A percentile compares a stretch with the other conserved stretches of the same genome.
Conservation (phyloP, 225 moss, liverwort and hornwort genomes). For the Pseudisothecium myosuroides region DNA sequence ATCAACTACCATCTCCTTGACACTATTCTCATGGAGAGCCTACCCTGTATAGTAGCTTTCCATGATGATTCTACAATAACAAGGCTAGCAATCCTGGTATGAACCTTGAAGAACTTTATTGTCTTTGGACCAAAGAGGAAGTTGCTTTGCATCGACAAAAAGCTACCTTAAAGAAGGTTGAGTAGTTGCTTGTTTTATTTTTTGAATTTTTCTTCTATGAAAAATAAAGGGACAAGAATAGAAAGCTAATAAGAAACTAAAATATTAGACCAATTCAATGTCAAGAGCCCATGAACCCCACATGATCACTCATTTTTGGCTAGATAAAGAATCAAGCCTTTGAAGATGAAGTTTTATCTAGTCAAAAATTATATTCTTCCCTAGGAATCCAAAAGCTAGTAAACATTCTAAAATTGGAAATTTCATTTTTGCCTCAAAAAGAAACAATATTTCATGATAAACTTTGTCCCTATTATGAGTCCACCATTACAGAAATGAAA, state of each 20-base stretch:
- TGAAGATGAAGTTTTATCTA: fast-evolving
- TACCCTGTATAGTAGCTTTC: neutral
- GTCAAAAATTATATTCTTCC: fast-evolving
- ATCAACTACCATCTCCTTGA: neutral
- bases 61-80: fast-evolving
- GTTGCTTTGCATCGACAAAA: neutral
- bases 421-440: neutral
- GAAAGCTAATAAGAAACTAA: neutral
- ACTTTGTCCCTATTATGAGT: neutral
- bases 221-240: neutral
- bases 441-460: neutral
- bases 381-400: fast-evolving
- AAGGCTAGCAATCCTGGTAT: too few relatives aligned
- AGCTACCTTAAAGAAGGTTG: neutral
- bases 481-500: neutral
- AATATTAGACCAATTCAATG: neutral
- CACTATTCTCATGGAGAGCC: fast-evolving
- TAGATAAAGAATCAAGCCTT: neutral
- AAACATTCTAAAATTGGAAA: neutral
- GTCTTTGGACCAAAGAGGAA: fast-evolving
- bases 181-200: neutral
- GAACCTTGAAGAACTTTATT: neutral
- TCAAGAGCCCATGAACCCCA: fast-evolving
- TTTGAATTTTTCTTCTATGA: too few relatives aligned
- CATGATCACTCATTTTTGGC: fast-evolving